phyloP scores from a whole-genome alignment of 2,329 filamentous ascomycete genomes.

The Colletotrichum cordylinicola region DNA sequence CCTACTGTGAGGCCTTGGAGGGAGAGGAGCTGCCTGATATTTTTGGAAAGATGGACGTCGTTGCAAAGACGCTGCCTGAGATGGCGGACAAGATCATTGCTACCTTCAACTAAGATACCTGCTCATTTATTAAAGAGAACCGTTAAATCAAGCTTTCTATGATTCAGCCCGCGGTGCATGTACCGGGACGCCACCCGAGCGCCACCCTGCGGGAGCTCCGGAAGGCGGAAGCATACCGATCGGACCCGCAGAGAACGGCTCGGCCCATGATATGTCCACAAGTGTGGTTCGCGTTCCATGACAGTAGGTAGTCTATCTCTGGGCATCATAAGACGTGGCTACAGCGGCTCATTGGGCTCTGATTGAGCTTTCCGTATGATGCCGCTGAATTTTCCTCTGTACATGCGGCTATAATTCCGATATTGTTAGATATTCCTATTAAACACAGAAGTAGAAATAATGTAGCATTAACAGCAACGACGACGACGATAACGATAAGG shows the following conservation, averaged over 20 bases:
- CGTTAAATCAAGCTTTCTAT: not conserved
- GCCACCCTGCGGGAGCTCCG: not conserved
- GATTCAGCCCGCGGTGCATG: not conserved
- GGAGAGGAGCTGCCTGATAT: conserved; percentile 28
- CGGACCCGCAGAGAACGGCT: not conserved
- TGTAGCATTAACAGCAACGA: too few relatives aligned
- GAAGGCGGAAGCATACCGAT: not conserved
- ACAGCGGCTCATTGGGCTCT: not conserved
- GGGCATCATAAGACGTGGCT: not conserved
- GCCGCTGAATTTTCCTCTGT: too few relatives aligned
- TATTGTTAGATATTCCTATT: too few relatives aligned
- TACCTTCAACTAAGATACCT: conserved; percentile 10
- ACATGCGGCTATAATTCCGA: too few relatives aligned
- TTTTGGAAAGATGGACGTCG: conserved; percentile 57
- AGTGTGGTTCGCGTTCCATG: fast-evolving
- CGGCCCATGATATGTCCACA: not conserved
- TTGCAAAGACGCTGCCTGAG: conserved; percentile 48
- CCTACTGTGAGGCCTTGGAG: conserved; percentile 48
- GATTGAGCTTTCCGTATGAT: not conserved
- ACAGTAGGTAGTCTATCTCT: fast-evolving
- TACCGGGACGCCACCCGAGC: not conserved
- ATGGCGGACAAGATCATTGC: conserved; percentile 50
- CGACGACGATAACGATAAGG: too few relatives aligned
- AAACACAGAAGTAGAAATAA: too few relatives aligned
- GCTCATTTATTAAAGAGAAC: not conserved